Evolutionary conservation across 345 rosid genomes (phyloP), one percentile per base, ranked within the genome.

Genomic region (Citrus mangshanensis): DNA sequence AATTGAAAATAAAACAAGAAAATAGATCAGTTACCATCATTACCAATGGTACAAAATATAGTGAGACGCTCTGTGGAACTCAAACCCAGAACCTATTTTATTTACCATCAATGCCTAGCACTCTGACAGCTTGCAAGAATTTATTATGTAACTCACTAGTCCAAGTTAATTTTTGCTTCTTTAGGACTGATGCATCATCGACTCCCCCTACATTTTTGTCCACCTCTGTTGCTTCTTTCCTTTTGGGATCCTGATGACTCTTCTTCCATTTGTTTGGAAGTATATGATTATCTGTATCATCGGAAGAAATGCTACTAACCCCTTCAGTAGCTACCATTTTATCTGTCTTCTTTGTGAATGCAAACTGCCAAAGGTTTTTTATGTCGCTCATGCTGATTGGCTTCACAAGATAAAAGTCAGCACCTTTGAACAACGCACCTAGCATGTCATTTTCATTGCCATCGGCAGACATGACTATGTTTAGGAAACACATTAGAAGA

Each of bases 401-500:
- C 76, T 91, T 89, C 70, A 71, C 67, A 77, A 89, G 81, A 79
- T 80, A 82, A 22, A 84, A 78, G 13, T 9, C 32, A 10, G 91
- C 97, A 78, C 91, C 93, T 80, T 83, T 87, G 14, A 42, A 66
- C 59, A 86, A 81, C 64, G 87, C 54, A 38, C 89, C 89, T 10
- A 79, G 28, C 77, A 88, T 79, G 77, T 73, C 49, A 4, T 77
- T 78, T 74, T 74, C 80, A 58, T 82, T 60, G 18, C 35, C 25
- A 40, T 82, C 80, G 5, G 71, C 80, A n/a, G 86, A 85, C 79
- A 81, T 78, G 22, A 87, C 94, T 92, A 27, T 38, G 55, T 28
- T 60, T 65, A 13, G 61, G 49, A 68, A 68, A 75, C 42, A 27
- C 38, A 73, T 60, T 40, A 78, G 35, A 72, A 71, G 73, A 27